Conservation (phyloP, 148 eudicot species). For the Heliosperma pusillum region DNA sequence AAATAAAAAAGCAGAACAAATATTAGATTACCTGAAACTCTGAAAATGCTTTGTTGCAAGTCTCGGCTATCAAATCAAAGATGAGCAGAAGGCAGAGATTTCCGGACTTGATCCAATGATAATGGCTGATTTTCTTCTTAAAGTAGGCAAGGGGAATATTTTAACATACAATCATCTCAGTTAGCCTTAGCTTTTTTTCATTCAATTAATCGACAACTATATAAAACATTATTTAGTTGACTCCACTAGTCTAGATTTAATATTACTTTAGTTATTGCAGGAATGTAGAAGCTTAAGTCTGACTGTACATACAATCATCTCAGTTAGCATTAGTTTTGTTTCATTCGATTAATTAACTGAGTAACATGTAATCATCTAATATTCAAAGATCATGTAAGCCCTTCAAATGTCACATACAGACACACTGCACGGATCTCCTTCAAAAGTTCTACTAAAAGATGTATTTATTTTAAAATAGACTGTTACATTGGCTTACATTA, state of each 20-base stretch:
- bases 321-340: too few relatives aligned
- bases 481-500: neutral
- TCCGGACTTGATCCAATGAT: neutral
- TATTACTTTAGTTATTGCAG: neutral
- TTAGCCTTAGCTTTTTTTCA: too few relatives aligned
- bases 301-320: neutral
- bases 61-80: neutral
- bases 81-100: neutral
- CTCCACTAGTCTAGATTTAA: neutral
- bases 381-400: neutral
- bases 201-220: neutral
- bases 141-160: neutral
- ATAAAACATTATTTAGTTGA: neutral
- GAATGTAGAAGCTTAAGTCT: neutral
- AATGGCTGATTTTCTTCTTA: neutral
- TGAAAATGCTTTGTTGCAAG: neutral
- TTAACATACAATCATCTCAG: neutral
- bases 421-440: neutral
- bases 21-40: slow-evolving; percentile 8
- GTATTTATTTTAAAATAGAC: neutral
- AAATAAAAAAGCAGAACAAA: neutral
- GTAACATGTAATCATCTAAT: neutral
- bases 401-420: neutral
- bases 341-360: too few relatives aligned
- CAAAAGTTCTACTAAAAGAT: neutral